Evolutionary conservation across 1,139 yeast genomes (phyloP).

Genomic region (Meyerozyma sp.): DNA sequence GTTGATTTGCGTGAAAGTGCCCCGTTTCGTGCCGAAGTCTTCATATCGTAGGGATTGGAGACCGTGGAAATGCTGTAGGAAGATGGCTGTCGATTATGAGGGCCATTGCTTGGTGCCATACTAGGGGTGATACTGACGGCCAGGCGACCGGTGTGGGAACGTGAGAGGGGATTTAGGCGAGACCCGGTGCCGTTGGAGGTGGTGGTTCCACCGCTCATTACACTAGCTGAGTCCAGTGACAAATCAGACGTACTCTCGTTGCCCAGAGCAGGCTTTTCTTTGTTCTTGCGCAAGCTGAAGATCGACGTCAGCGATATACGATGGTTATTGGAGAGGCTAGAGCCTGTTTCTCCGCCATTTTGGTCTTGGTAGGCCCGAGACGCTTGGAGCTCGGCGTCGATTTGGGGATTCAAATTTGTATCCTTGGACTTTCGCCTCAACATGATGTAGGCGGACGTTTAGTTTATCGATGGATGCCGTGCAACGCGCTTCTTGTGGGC

Average conservation of each 20-base stretch:
- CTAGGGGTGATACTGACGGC: constrained; percentile 21
- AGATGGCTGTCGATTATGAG: constrained; percentile 37
- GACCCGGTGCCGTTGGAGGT: constrained; percentile 4
- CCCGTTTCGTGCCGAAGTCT: constrained; percentile 11
- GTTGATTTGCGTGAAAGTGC: constrained; percentile 18
- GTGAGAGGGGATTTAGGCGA: neutral
- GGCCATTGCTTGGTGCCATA: constrained; percentile 21
- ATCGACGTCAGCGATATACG: constrained; percentile 36
- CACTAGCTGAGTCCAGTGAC: constrained; percentile 34
- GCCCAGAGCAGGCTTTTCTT: constrained; percentile 5
- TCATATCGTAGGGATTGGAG: constrained; percentile 27
- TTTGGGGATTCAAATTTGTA: constrained; percentile 16
- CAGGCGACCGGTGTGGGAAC: constrained; percentile 3
- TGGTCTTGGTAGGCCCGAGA: constrained; percentile 24
- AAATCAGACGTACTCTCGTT: constrained; percentile 27
- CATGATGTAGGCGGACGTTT: neutral
- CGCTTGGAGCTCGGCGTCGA: constrained; percentile 29
- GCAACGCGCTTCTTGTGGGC: neutral
- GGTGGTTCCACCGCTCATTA: constrained; percentile 9
- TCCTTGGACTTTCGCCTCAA: constrained; percentile 5
- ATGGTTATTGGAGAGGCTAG: constrained; percentile 4
- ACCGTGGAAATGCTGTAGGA: constrained; percentile 26
- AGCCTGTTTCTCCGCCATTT: neutral
- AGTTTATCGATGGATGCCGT: too few species aligned
- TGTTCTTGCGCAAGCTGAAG: constrained; percentile 30